Evolutionary conservation across 1,139 yeast species (phyloP).

Genomic region (Debaryomyces psychrophilus): DNA sequence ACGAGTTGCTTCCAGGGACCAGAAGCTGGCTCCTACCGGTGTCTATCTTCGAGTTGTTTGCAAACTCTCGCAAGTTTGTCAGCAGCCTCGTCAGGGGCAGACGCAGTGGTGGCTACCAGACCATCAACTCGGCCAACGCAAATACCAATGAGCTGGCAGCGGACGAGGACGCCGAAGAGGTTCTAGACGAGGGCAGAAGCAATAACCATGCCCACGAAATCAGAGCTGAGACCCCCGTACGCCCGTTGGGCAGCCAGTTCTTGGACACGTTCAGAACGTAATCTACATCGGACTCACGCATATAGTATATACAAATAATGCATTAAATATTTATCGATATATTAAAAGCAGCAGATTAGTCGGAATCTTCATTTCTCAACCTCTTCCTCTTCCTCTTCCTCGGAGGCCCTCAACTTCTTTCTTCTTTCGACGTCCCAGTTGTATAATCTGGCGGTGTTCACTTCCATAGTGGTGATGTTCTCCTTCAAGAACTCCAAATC

Average conservation of each 20-base stretch:
- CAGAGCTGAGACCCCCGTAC: constrained; percentile 57
- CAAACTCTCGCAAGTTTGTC: constrained; percentile 26
- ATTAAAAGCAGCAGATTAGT: background rate
- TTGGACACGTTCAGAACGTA: constrained; percentile 56
- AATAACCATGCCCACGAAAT: constrained; percentile 31
- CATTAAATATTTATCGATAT: constrained; percentile 6
- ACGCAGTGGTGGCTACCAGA: constrained; percentile 11
- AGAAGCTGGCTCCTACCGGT: constrained; percentile 53
- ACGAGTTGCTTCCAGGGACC: constrained; percentile 64
- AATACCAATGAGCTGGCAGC: constrained; percentile 13
- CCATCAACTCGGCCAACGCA: constrained; percentile 2
- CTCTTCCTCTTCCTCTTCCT: constrained; percentile 42
- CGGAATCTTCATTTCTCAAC: constrained; percentile 38
- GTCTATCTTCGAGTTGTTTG: constrained; percentile 26
- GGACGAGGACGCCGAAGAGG: constrained; percentile 28
- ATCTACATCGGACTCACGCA: constrained; percentile 1
- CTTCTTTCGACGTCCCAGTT: constrained; percentile 96
- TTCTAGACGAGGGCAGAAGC: constrained; percentile 29
- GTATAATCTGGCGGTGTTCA: constrained; percentile 90
- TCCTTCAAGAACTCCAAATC: constrained; percentile 89
- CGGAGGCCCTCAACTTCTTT: constrained; percentile 46
- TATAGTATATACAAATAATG: constrained; percentile 3
- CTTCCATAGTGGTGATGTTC: constrained; percentile 97
- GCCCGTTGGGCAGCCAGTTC: constrained; percentile 62
- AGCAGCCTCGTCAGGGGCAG: constrained; percentile 1